Evolutionary conservation across 1,284 basidiomycete genomes (phyloP).

Genomic region (Ustilago lituana): DNA sequence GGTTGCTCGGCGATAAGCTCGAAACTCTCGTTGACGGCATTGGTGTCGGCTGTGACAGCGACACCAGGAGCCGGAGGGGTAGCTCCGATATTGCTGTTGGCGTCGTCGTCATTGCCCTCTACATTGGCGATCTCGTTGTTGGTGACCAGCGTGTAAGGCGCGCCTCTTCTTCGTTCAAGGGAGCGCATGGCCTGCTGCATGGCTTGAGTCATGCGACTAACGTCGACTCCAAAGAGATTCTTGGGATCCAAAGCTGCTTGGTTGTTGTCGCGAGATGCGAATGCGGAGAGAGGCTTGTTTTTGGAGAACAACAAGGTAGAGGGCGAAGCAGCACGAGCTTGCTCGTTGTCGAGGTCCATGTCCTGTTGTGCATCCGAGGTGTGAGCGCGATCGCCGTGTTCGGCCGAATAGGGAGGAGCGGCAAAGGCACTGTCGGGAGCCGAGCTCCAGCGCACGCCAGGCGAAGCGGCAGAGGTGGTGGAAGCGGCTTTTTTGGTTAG

Average conservation of each 20-base stretch:
- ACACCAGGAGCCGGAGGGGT: conserved; percentile 32
- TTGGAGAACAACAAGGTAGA: conserved; percentile 19
- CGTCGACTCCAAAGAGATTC: conserved; percentile 44
- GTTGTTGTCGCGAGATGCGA: conserved; percentile 8
- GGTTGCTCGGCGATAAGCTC: conserved; percentile 53
- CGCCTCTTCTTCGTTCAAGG: conserved; percentile 32
- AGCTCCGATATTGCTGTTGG: conserved; percentile 22
- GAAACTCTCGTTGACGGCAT: conserved; percentile 45
- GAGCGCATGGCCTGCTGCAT: conserved; percentile 51
- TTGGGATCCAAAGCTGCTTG: conserved; percentile 33
- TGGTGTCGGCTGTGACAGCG: conserved; percentile 26
- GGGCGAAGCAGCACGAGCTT: conserved; percentile 8
- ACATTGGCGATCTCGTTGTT: conserved; percentile 34
- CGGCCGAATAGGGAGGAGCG: conserved; percentile 6
- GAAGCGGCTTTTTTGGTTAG: conserved; percentile 3
- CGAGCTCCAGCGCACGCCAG: conserved; percentile 45
- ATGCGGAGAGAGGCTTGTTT: conserved; percentile 17
- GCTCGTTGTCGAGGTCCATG: conserved; percentile 16
- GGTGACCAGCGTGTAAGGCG: conserved; percentile 48
- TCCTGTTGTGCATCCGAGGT: background rate
- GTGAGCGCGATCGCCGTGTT: background rate
- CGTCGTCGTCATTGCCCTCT: conserved; percentile 34
- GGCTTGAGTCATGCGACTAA: conserved; percentile 38
- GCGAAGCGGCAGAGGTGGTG: conserved; percentile 17
- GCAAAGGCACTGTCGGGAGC: conserved; percentile 31